Base-by-base conservation (phyloP, 345 rosid species). In the Cardamine resedifolia region DNA sequence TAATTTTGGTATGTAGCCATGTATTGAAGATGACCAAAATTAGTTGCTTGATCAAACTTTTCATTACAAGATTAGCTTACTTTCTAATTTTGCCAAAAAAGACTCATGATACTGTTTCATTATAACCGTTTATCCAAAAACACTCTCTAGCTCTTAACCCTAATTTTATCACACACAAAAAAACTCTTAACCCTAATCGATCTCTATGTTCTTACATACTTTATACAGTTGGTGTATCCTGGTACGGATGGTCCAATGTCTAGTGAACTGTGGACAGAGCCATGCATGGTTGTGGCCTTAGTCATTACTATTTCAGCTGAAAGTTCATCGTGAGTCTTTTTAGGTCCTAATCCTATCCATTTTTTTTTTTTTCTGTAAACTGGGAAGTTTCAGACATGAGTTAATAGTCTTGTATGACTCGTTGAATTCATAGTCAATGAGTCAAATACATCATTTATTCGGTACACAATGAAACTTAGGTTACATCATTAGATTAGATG, bases 371-470 rank as follows among this genome's bases (percentile, higher is more conserved):
- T 15, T 15, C 36, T 7, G 36, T 33, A n/a, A n/a, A n/a, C n/a
- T n/a, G n/a, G n/a, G n/a, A n/a, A n/a, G n/a, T n/a, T n/a, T n/a
- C n/a, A n/a, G n/a, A n/a, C n/a, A n/a, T n/a, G n/a, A n/a, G n/a
- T n/a, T n/a, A n/a, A n/a, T n/a, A n/a, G n/a, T n/a, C n/a, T n/a
- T 33, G 7, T 38, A 15, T 41, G 18, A 50, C 43, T 48, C 31
- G 52, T 62, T 38, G 44, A 43, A 72, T 51, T 52, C 61, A 5
- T 30, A 64, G 71, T 64, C 38, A 58, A 74, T 28, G 60, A 50
- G 67, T 67, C 78, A 59, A 39, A 58, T 14, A 33, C 50, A 66
- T 74, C 55, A 67, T 74, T 67, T 39, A 58, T 59, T 47, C 30
- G 28, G 73, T 66, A 55, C 28, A 36, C 73, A 68, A 15, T 27